A percentile compares a stretch with the other conserved stretches of the same genome.
Evolutionary conservation across 805 yeast genomes (phyloP).

Genomic region (Henningerozyma blattae): DNA sequence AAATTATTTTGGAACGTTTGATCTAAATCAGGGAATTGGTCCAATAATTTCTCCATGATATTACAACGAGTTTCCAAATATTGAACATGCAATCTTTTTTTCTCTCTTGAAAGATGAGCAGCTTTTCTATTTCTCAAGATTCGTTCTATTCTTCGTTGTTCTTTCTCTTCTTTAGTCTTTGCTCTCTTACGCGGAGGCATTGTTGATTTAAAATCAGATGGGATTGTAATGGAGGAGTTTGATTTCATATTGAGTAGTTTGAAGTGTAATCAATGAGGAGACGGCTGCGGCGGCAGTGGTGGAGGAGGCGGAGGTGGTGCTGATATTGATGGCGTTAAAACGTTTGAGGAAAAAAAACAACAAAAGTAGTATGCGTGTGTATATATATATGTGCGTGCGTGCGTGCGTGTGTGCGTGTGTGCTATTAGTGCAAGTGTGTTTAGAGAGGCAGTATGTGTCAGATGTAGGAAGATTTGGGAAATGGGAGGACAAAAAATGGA

Average conservation of each 20-base stretch:
- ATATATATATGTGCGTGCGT: no score
- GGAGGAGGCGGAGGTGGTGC: neutral
- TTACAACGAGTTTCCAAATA: conserved; percentile 47
- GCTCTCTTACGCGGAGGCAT: conserved; percentile 96
- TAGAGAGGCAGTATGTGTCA: no score
- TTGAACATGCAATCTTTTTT: conserved; percentile 87
- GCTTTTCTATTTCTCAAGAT: conserved; percentile 90
- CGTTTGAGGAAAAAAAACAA: neutral
- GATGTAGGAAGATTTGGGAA: no score
- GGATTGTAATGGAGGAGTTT: conserved; percentile 13
- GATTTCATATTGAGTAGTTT: neutral
- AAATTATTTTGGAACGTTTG: conserved; percentile 2
- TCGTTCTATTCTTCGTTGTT: conserved; percentile 88
- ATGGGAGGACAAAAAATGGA: no score
- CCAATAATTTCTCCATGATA: conserved; percentile 19
- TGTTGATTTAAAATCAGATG: conserved; percentile 32
- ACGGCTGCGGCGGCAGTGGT: neutral
- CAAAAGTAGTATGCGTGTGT: neutral
- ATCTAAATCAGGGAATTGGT: conserved; percentile 11
- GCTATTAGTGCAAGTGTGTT: no score
- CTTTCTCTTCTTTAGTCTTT: conserved; percentile 92
- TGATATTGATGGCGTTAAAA: neutral
- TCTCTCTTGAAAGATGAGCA: conserved; percentile 94
- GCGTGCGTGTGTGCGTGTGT: no score
- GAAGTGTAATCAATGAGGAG: neutral